These are phyloP conservation scores for Thielaviopsis euricoi DNA, from an alignment of 2,329 filamentous ascomycete genomes.

Conservation along the genomic window DNA sequence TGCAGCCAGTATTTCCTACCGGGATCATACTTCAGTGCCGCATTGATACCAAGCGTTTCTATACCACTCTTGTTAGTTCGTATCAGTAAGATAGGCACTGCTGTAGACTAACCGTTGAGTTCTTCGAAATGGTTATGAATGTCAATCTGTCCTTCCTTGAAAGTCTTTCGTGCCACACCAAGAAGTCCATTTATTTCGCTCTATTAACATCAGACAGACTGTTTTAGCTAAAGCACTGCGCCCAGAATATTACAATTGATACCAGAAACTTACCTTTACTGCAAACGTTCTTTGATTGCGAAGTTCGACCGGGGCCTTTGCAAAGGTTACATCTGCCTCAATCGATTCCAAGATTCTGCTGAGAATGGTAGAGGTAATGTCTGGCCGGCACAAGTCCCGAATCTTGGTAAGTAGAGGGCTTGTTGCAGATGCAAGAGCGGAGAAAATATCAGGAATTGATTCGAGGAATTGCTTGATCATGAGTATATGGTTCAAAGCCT, in stretches of 20 bases:
- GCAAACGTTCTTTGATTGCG: slow-evolving; percentile 85
- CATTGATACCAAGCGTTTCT: slow-evolving; percentile 40
- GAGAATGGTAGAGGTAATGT: slow-evolving; percentile 42
- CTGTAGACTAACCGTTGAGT: slow-evolving; percentile 39
- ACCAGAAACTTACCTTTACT: slow-evolving; percentile 41
- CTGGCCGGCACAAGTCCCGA: slow-evolving; percentile 49
- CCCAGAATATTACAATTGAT: background rate
- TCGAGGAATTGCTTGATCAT: slow-evolving; percentile 70
- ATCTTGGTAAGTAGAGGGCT: slow-evolving; percentile 52
- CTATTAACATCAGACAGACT: slow-evolving; percentile 21
- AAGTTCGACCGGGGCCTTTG: slow-evolving; percentile 64
- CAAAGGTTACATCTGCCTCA: slow-evolving; percentile 67
- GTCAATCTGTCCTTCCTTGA: slow-evolving; percentile 74
- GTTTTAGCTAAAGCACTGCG: background rate
- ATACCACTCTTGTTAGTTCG: background rate
- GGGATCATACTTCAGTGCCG: slow-evolving; percentile 61
- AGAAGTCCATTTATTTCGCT: slow-evolving; percentile 71
- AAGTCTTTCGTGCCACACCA: slow-evolving; percentile 75
- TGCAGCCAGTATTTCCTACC: slow-evolving; percentile 66
- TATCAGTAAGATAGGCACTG: background rate
- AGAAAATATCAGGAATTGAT: slow-evolving; percentile 48
- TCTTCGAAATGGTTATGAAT: slow-evolving; percentile 53
- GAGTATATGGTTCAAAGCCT: slow-evolving; percentile 72
- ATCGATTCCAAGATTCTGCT: slow-evolving; percentile 52
- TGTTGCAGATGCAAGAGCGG: slow-evolving; percentile 47